A percentile compares a stretch with the other conserved stretches of the same genome.
Evolutionary conservation across 257 asterid genomes (phyloP).

Genomic region (Petunia axillaris): DNA sequence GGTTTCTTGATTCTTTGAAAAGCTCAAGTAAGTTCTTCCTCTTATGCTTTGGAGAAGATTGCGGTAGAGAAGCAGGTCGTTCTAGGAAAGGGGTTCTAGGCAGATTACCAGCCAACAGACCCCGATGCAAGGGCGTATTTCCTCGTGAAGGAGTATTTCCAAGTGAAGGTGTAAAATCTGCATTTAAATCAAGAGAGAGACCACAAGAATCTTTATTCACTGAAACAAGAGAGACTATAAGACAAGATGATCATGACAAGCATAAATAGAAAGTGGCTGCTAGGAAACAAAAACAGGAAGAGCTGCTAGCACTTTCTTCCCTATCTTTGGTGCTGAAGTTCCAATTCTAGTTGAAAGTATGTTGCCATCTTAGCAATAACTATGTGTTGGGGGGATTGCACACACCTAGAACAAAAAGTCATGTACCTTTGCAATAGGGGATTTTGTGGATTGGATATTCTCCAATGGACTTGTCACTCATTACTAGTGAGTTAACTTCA

Average conservation of each 20-base stretch:
- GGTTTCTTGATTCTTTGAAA: constrained; percentile 51
- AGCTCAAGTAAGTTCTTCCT: constrained; percentile 61
- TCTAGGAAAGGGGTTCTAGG: constrained; percentile 25
- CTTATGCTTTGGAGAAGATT: constrained; percentile 52
- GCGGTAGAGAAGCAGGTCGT: constrained; percentile 24
- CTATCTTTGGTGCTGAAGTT: neutral
- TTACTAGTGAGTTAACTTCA: neutral
- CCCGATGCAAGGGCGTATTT: constrained; percentile 65
- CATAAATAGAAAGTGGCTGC: neutral
- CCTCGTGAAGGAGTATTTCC: constrained; percentile 79
- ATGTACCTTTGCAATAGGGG: neutral
- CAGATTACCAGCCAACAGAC: constrained; percentile 41
- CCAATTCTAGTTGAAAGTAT: neutral
- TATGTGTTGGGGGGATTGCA: neutral
- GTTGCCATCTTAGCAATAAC: neutral
- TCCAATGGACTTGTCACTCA: neutral
- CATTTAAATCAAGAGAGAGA: neutral
- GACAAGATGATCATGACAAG: neutral
- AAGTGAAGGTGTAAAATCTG: constrained; percentile 78
- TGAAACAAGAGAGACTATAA: neutral
- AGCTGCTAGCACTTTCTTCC: neutral
- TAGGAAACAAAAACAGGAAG: neutral
- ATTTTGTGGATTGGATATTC: neutral
- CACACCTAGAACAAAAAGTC: neutral
- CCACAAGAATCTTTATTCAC: too few relatives aligned